Conservation (phyloP, 2,329 filamentous ascomycete species). For the Endothia cerciana region DNA sequence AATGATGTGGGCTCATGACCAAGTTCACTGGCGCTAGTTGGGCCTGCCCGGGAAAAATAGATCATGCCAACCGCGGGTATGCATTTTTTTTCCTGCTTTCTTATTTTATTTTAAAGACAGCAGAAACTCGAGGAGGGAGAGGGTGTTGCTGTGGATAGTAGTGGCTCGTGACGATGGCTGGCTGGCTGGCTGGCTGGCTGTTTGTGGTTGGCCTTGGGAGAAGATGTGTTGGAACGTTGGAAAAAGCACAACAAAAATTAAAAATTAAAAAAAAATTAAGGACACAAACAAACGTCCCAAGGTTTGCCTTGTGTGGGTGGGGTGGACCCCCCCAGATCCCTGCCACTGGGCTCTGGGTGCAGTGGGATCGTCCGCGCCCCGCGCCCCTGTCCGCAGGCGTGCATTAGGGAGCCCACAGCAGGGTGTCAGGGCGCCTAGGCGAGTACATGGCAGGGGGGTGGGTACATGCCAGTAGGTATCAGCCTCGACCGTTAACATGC, state of each 20-base stretch:
- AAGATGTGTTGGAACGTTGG: neutral
- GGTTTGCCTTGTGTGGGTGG: neutral
- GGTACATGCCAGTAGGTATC: too few species aligned
- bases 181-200: neutral
- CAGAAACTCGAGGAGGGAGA: neutral
- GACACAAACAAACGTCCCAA: too few species aligned
- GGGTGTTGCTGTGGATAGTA: neutral
- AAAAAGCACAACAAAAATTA: neutral
- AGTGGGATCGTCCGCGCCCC: neutral
- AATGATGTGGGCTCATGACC: neutral
- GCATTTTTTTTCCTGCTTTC: too few species aligned
- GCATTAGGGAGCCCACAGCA: neutral
- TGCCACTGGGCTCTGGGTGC: neutral
- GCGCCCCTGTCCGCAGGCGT: neutral
- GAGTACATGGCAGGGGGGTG: too few species aligned
- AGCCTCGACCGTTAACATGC: too few species aligned
- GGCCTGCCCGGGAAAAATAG: neutral
- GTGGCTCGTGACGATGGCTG: neutral
- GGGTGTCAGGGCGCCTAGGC: too few species aligned
- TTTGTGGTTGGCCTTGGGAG: neutral
- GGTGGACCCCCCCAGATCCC: neutral
- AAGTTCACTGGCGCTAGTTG: neutral
- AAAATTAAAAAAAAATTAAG: too few species aligned
- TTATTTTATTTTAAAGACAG: too few species aligned
- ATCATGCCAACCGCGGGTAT: neutral